These are phyloP conservation scores for Botryotinia calthae DNA, from an alignment of 2,329 filamentous ascomycete genomes.

Conservation along the genomic window DNA sequence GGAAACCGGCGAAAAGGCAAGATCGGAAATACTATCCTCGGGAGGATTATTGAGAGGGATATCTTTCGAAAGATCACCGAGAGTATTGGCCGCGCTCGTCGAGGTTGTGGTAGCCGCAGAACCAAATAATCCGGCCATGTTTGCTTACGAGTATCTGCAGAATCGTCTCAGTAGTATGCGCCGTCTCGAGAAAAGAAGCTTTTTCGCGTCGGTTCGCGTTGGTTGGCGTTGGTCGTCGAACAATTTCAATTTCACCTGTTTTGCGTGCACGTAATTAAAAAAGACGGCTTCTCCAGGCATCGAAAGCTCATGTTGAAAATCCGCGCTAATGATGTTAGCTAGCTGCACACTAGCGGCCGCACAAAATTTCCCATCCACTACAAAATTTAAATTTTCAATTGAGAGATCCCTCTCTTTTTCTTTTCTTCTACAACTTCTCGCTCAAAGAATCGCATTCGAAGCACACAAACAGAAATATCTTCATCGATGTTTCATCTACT, in stretches of 20 bases:
- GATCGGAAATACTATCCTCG: slow-evolving; percentile 83
- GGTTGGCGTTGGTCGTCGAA: slow-evolving; percentile 1
- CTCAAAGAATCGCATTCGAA: slow-evolving; percentile 99
- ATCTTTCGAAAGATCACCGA: slow-evolving; percentile 89
- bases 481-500: slow-evolving; percentile 40
- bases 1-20: slow-evolving; percentile 72
- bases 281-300: slow-evolving; percentile 10
- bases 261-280: slow-evolving; percentile 20
- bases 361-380: slow-evolving; percentile 10
- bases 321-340: background rate
- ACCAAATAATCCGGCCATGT: slow-evolving; percentile 65
- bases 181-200: background rate
- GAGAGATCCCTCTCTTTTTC: slow-evolving; percentile 28
- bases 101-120: slow-evolving; percentile 47
- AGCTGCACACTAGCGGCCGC: slow-evolving; percentile 16
- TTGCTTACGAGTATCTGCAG: background rate
- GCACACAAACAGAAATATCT: slow-evolving; percentile 79
- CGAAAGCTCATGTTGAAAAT: slow-evolving; percentile 11
- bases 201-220: slow-evolving; percentile 16
- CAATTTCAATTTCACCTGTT: slow-evolving; percentile 6
- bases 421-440: slow-evolving; percentile 67
- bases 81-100: slow-evolving; percentile 60
- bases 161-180: background rate
- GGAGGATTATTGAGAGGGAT: slow-evolving; percentile 75
- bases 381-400: slow-evolving; percentile 12